phyloP scores from a whole-genome alignment of 2,329 filamentous ascomycete species.

The Botrytis medusae region DNA sequence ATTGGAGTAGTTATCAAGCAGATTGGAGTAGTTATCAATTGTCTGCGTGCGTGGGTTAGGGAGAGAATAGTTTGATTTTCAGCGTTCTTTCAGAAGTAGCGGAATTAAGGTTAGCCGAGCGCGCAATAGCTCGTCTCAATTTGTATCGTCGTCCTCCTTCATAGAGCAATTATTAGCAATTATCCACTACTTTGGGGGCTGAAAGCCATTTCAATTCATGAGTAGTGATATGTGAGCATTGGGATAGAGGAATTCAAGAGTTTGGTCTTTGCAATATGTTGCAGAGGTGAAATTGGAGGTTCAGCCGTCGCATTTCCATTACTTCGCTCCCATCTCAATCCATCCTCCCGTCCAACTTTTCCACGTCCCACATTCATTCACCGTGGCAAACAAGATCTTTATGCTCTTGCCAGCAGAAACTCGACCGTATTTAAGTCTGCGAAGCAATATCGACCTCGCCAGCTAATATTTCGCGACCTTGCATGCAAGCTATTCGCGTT shows the following conservation, averaged over 20 bases:
- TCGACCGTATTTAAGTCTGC: constrained; percentile 7
- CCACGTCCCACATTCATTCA: constrained; percentile 26
- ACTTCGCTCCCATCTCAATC: constrained; percentile 17
- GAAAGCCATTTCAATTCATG: constrained; percentile 28
- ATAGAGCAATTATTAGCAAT: constrained; percentile 38
- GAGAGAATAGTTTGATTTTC: constrained; percentile 21
- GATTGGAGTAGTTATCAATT: constrained; percentile 19
- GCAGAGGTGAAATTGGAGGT: constrained; percentile 30
- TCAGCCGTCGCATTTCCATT: constrained; percentile 18
- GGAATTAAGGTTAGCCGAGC: constrained; percentile 23
- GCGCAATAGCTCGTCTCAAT: constrained; percentile 24
- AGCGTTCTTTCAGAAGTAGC: constrained; percentile 29
- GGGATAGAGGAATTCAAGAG: constrained; percentile 14
- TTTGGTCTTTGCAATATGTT: constrained; percentile 28
- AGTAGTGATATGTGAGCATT: constrained; percentile 35
- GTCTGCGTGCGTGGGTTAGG: constrained; percentile 18
- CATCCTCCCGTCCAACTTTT: constrained; percentile 21
- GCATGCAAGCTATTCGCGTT: constrained; percentile 17
- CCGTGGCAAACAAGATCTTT: constrained; percentile 27
- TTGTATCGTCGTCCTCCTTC: constrained; percentile 31
- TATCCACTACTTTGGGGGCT: constrained; percentile 29
- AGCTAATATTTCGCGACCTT: constrained; percentile 23
- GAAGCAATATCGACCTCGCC: constrained; percentile 15
- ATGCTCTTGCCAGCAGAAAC: constrained; percentile 30
- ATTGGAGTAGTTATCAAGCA: constrained; percentile 20